phyloP scores from a whole-genome alignment of 2,329 filamentous ascomycete genomes.

The Ilyonectria sp. region DNA sequence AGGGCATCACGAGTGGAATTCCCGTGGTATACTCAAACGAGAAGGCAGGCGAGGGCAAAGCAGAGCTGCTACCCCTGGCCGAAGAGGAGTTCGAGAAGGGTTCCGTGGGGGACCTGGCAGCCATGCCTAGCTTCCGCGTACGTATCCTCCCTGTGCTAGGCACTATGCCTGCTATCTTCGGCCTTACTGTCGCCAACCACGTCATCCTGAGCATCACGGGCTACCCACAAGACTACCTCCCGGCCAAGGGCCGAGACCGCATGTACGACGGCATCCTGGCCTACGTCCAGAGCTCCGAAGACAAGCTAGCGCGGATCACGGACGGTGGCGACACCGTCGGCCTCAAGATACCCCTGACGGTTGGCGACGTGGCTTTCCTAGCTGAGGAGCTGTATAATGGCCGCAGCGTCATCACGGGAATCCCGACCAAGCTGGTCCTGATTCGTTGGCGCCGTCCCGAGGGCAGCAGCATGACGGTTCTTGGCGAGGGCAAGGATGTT shows the following conservation, averaged over 20 bases:
- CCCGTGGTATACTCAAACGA: constrained; percentile 95
- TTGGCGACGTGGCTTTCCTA: constrained; percentile 87
- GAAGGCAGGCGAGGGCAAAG: constrained; percentile 91
- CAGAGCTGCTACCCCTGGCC: constrained; percentile 86
- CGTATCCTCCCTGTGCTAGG: constrained; percentile 95
- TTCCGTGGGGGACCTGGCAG: constrained; percentile 86
- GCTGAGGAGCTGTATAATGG: constrained; percentile 91
- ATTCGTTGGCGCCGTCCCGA: constrained; percentile 82
- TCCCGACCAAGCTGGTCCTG: constrained; percentile 85
- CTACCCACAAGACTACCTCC: constrained; percentile 89
- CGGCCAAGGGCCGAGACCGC: constrained; percentile 87
- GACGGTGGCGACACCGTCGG: constrained; percentile 66
- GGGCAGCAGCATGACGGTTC: constrained; percentile 68
- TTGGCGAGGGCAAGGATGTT: constrained; percentile 77
- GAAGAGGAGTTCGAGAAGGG: constrained; percentile 93
- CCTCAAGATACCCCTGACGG: constrained; percentile 83
- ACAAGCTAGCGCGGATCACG: constrained; percentile 74
- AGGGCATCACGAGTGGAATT: constrained; percentile 87
- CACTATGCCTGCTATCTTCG: constrained; percentile 98
- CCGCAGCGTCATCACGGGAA: constrained; percentile 85
- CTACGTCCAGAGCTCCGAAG: constrained; percentile 82
- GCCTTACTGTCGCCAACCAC: constrained; percentile 92
- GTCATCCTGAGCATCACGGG: constrained; percentile 86
- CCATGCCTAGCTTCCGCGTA: constrained; percentile 92
- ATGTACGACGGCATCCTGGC: constrained; percentile 90